Conservation (phyloP, 73 alveolate species). For the Paramecium sonneborni region DNA sequence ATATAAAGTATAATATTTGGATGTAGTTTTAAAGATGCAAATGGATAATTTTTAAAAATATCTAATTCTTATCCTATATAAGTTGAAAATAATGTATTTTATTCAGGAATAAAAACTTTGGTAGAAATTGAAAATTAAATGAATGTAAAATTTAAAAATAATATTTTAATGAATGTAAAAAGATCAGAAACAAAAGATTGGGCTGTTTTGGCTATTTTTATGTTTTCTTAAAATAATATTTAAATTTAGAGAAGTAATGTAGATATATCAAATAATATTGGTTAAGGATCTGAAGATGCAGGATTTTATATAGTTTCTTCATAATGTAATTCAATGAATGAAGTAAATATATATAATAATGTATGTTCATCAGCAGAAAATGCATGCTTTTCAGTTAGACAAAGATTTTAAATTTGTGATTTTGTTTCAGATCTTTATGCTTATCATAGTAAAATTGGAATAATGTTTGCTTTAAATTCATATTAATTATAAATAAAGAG, state of each 20-base stretch:
- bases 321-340: background rate
- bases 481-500: background rate
- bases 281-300: constrained; percentile 28
- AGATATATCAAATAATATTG: background rate
- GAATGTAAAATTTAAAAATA: background rate
- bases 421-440: background rate
- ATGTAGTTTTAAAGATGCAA: constrained; percentile 24
- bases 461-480: background rate
- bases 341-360: background rate
- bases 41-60: background rate
- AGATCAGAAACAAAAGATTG: background rate
- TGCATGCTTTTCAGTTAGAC: background rate
- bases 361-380: background rate
- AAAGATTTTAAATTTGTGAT: background rate
- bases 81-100: background rate
- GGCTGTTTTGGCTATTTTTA: constrained; percentile 27
- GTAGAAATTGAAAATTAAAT: background rate
- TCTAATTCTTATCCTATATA: background rate
- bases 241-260: background rate
- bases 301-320: constrained; percentile 5
- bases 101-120: background rate
- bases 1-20: background rate
- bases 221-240: background rate
- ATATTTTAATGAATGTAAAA: background rate
- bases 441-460: background rate